phyloP scores from a whole-genome alignment of 2,329 filamentous ascomycete species.

The Didymella glomerata region DNA sequence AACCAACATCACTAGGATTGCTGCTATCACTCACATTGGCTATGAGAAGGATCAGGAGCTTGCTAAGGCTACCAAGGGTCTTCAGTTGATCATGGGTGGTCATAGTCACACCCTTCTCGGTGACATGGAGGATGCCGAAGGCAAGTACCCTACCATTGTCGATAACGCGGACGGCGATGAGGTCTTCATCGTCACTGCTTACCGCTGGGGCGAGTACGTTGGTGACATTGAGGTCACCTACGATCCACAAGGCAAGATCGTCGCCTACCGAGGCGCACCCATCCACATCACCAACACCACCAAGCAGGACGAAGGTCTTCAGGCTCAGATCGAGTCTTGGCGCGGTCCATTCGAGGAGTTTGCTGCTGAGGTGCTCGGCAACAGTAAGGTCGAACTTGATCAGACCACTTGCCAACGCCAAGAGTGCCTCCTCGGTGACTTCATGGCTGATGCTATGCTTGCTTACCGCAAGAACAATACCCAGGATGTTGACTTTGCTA shows the following conservation, averaged over 20 bases:
- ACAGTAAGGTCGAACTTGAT: slow-evolving; percentile 64
- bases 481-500: slow-evolving; percentile 62
- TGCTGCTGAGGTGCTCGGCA: slow-evolving; percentile 65
- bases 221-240: slow-evolving; percentile 74
- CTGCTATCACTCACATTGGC: slow-evolving; percentile 72
- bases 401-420: slow-evolving; percentile 65
- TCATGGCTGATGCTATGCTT: slow-evolving; percentile 64
- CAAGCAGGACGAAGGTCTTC: slow-evolving; percentile 63
- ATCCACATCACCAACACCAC: slow-evolving; percentile 71
- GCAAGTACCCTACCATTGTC: slow-evolving; percentile 70
- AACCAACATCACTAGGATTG: slow-evolving; percentile 70
- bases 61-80: slow-evolving; percentile 66
- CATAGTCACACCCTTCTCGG: slow-evolving; percentile 68
- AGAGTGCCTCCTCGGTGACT: slow-evolving; percentile 62
- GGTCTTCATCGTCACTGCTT: slow-evolving; percentile 73
- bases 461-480: slow-evolving; percentile 64
- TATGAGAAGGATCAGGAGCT: slow-evolving; percentile 70
- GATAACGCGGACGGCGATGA: slow-evolving; percentile 69
- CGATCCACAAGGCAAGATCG: slow-evolving; percentile 66
- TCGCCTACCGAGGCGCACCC: slow-evolving; percentile 69
- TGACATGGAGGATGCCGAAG: slow-evolving; percentile 65
- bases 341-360: slow-evolving; percentile 68
- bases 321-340: slow-evolving; percentile 68
- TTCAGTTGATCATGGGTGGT: slow-evolving; percentile 74
- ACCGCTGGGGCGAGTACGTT: slow-evolving; percentile 73